Evolutionary conservation across 805 yeast genomes (phyloP).

Genomic region (Lipomyces lipofer): DNA sequence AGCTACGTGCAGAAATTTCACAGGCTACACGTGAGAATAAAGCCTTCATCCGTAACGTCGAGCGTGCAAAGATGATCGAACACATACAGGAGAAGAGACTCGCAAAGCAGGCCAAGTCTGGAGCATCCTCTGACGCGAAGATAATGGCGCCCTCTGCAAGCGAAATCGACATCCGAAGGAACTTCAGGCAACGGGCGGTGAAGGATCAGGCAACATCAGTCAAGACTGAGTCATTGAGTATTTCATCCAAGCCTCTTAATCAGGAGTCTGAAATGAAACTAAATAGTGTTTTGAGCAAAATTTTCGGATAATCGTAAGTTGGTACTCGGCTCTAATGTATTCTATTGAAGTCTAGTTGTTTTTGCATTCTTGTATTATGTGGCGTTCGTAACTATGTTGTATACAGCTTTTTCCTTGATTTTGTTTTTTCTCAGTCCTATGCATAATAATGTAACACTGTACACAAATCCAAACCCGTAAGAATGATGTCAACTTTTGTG

Average conservation of each 20-base stretch:
- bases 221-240: conserved; percentile 1
- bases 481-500: neutral
- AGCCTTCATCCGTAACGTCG: conserved; percentile 78
- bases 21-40: conserved; percentile 88
- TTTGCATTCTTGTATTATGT: too few relatives aligned
- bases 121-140: conserved; percentile 23
- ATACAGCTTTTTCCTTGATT: too few relatives aligned
- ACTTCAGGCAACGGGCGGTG: conserved; percentile 70
- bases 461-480: neutral
- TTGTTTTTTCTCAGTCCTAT: too few relatives aligned
- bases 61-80: conserved; percentile 75
- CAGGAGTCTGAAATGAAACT: too few relatives aligned
- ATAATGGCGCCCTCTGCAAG: conserved; percentile 32
- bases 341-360: too few relatives aligned
- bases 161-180: conserved; percentile 50
- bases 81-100: conserved; percentile 59
- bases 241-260: too few relatives aligned
- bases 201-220: conserved; percentile 36
- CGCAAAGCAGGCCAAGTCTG: conserved; percentile 41
- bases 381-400: too few relatives aligned
- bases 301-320: too few relatives aligned
- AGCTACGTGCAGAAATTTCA: conserved; percentile 81
- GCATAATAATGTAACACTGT: neutral
- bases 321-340: too few relatives aligned
- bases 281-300: too few relatives aligned